Percentiles rank a stretch among this genome's conserved stretches.
These are phyloP conservation scores for Neofusicoccum parvum DNA, from an alignment of 2,329 filamentous ascomycete genomes.

Conservation along the genomic window DNA sequence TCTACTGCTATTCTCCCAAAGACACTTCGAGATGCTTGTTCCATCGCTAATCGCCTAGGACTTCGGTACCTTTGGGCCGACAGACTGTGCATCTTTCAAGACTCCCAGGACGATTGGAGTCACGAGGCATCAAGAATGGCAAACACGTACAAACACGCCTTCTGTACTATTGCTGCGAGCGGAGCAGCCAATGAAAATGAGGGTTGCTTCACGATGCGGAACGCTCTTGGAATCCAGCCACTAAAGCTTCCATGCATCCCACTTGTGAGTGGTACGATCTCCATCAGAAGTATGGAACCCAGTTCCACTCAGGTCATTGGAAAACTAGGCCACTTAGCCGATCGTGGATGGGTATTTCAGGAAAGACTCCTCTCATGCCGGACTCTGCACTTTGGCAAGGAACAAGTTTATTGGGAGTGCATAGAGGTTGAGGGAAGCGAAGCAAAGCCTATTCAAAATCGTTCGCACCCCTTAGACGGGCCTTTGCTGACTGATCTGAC, in stretches of 20 bases:
- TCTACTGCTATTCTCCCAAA: neutral
- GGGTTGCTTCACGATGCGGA: neutral
- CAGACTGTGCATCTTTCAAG: neutral
- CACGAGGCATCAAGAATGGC: neutral
- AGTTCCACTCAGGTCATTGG: neutral
- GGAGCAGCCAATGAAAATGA: neutral
- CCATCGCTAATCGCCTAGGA: neutral
- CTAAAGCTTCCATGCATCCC: neutral
- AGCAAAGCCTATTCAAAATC: neutral
- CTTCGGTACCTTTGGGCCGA: neutral
- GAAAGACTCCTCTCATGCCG: conserved; percentile 1
- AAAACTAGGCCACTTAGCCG: neutral
- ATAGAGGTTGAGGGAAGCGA: neutral
- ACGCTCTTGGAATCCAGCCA: neutral
- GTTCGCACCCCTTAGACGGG: neutral
- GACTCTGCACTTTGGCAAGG: neutral
- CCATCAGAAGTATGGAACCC: neutral
- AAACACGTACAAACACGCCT: neutral
- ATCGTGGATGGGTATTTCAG: conserved; percentile 14
- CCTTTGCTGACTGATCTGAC: neutral
- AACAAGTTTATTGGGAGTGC: conserved; percentile 8
- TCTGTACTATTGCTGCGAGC: neutral
- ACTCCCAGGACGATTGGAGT: neutral
- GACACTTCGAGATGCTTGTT: neutral
- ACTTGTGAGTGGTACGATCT: neutral